Percentiles rank a stretch among this genome's conserved stretches.
These are phyloP conservation scores for Yamadazyma sp. DNA, from an alignment of 805 yeast genomes.

Conservation along the genomic window DNA sequence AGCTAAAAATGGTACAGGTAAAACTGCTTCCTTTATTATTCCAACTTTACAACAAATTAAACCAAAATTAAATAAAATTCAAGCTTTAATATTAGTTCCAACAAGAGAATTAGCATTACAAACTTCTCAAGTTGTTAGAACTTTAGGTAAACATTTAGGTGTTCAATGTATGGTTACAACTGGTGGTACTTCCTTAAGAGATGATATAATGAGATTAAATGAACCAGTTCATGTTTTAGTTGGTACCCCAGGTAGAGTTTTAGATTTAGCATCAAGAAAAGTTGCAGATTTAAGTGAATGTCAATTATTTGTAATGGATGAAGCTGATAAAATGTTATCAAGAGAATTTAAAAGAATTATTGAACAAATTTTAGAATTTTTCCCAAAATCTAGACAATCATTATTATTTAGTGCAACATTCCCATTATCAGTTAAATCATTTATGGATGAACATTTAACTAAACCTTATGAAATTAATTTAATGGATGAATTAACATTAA, in stretches of 20 bases:
- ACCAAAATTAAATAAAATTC: conserved; percentile 80
- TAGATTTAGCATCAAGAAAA: conserved; percentile 86
- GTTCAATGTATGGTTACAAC: conserved; percentile 96
- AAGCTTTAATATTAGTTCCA: conserved; percentile 91
- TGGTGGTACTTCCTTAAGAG: conserved; percentile 93
- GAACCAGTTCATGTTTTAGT: conserved; percentile 93
- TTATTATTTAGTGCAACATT: conserved; percentile 92
- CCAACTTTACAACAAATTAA: conserved; percentile 88
- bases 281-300: conserved; percentile 86
- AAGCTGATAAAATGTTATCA: conserved; percentile 95
- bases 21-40: conserved; percentile 95
- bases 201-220: conserved; percentile 88
- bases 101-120: conserved; percentile 97
- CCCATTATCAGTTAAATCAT: conserved; percentile 89
- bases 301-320: conserved; percentile 92
- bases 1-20: conserved; percentile 98
- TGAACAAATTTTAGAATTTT: conserved; percentile 77
- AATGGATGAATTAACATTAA: conserved; percentile 95
- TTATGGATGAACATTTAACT: conserved; percentile 85
- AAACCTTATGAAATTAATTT: conserved; percentile 94
- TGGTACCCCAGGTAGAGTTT: conserved; percentile 97
- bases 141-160: conserved; percentile 90
- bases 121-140: conserved; percentile 95
- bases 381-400: conserved; percentile 71
- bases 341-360: conserved; percentile 85